Percentiles rank a stretch among this genome's conserved stretches.
These are phyloP conservation scores for Myxozyma neotropica DNA, from an alignment of 805 yeast species.

Conservation along the genomic window DNA sequence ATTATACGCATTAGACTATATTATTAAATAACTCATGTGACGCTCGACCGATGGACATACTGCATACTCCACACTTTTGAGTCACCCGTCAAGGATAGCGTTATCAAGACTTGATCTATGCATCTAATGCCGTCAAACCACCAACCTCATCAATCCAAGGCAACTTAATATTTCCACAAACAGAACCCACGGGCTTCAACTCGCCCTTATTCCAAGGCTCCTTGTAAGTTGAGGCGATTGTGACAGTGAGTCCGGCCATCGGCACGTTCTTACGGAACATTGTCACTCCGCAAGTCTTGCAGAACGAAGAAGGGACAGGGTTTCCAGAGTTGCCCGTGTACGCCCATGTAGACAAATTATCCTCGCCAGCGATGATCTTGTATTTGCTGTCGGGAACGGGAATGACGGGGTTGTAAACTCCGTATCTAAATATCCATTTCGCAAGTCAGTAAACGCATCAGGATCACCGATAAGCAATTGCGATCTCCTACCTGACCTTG, in stretches of 20 bases:
- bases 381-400: conserved; percentile 11
- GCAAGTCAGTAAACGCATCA: too few relatives aligned
- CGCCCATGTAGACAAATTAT: conserved; percentile 17
- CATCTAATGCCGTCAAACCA: neutral
- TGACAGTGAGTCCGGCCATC: conserved; percentile 2
- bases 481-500: conserved; percentile 22
- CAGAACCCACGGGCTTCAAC: conserved; percentile 2
- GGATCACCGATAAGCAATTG: too few relatives aligned
- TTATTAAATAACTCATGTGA: too few relatives aligned
- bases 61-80: too few relatives aligned
- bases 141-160: conserved; percentile 9
- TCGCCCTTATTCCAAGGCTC: conserved; percentile 10
- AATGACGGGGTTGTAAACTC: conserved; percentile 11
- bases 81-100: neutral
- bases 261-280: conserved; percentile 9
- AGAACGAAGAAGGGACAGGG: conserved; percentile 24
- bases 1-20: too few relatives aligned
- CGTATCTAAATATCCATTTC: too few relatives aligned
- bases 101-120: neutral
- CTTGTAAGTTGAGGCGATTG: conserved; percentile 11
- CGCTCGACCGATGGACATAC: too few relatives aligned
- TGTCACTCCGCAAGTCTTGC: conserved; percentile 21
- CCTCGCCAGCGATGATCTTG: conserved; percentile 9
- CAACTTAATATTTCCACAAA: neutral
- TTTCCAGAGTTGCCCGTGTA: conserved; percentile 22